Evolutionary conservation across 2,329 filamentous ascomycete genomes (phyloP).

Genomic region (Sporothrix pseudoabietina): DNA sequence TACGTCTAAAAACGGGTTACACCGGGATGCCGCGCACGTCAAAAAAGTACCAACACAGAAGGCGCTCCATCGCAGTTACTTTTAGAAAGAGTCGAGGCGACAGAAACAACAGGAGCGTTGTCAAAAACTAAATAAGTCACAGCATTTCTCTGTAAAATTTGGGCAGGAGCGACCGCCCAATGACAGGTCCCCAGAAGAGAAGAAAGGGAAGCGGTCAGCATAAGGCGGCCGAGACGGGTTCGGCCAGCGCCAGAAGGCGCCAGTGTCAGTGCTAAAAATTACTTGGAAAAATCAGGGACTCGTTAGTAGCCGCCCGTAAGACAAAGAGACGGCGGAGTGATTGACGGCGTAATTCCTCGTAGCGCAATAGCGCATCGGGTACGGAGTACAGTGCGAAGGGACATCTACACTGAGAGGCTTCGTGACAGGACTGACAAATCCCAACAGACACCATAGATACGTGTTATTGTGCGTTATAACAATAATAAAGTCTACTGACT

Average conservation of each 20-base stretch:
- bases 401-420: background rate
- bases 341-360: background rate
- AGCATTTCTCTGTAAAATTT: background rate
- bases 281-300: constrained; percentile 4
- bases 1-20: background rate
- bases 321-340: background rate
- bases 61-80: background rate
- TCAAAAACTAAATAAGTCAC: constrained; percentile 7
- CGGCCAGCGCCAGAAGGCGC: constrained; percentile 13
- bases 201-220: constrained; percentile 4
- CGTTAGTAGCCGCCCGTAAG: background rate
- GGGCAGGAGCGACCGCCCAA: background rate
- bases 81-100: background rate
- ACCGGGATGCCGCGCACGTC: background rate
- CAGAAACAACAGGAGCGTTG: background rate
- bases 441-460: background rate
- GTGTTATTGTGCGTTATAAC: too few relatives aligned
- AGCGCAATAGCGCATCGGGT: background rate
- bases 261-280: background rate
- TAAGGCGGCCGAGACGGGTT: background rate
- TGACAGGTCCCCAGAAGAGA: background rate
- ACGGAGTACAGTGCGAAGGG: constrained; percentile 6
- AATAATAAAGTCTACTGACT: background rate
- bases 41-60: background rate
- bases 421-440: background rate